Percentiles rank a stretch among this genome's conserved stretches.
phyloP scores from a whole-genome alignment of 331 rosid species.

The Phaseolus coccineus region DNA sequence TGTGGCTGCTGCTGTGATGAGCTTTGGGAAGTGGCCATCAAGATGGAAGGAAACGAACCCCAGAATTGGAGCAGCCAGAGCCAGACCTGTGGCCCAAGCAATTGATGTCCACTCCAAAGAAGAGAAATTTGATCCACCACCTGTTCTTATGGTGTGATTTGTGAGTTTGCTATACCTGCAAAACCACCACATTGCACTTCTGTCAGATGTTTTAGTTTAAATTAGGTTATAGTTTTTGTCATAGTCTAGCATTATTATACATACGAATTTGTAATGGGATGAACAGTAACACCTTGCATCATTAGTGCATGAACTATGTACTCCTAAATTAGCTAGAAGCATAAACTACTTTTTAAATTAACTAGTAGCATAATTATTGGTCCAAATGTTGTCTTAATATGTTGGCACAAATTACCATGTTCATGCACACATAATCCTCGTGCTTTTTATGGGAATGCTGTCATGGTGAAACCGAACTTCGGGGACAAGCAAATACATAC shows the following conservation, averaged over 20 bases:
- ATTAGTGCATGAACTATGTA: too few relatives aligned
- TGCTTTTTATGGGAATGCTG: not conserved
- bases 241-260: too few relatives aligned
- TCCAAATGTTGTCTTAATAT: not conserved
- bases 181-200: conserved; percentile 11
- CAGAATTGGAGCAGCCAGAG: conserved; percentile 68
- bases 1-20: conserved; percentile 59
- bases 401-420: conserved; percentile 34
- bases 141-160: conserved; percentile 43
- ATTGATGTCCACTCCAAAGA: conserved; percentile 82
- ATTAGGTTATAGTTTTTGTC: too few relatives aligned
- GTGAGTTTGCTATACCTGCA: conserved; percentile 77
- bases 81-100: conserved; percentile 80
- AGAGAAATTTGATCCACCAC: conserved; percentile 47
- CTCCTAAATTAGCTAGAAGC: too few relatives aligned
- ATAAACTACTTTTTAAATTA: not conserved
- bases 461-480: conserved; percentile 18
- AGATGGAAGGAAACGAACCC: conserved; percentile 68
- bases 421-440: not conserved
- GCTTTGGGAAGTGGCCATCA: conserved; percentile 63
- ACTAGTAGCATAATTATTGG: not conserved
- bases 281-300: not conserved
- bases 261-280: too few relatives aligned
- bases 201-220: not conserved
- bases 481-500: conserved; percentile 44